Conservation (phyloP, 495 filamentous ascomycete species). For the Aspergillus ellipticus region DNA sequence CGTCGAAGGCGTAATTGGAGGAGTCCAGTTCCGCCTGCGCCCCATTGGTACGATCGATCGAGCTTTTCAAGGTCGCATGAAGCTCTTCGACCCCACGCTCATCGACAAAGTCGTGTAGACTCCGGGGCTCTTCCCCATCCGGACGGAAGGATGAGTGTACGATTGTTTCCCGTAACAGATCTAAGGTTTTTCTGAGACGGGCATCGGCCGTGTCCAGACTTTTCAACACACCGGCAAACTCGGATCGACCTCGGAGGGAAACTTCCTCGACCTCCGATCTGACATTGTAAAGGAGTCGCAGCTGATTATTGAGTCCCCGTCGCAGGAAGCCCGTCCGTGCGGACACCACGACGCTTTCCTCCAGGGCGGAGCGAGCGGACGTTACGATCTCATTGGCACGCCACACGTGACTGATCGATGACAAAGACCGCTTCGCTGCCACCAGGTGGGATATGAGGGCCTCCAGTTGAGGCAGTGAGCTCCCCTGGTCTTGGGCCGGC, state of each 20-base stretch:
- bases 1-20: slow-evolving; percentile 45
- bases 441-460: slow-evolving; percentile 78
- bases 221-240: slow-evolving; percentile 61
- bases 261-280: slow-evolving; percentile 57
- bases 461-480: slow-evolving; percentile 51
- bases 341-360: slow-evolving; percentile 72
- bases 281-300: slow-evolving; percentile 64
- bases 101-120: slow-evolving; percentile 87
- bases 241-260: slow-evolving; percentile 47
- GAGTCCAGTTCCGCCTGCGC: slow-evolving; percentile 53
- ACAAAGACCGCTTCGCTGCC: slow-evolving; percentile 83
- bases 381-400: slow-evolving; percentile 86
- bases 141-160: slow-evolving; percentile 75
- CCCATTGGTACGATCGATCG: slow-evolving; percentile 55
- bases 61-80: slow-evolving; percentile 59
- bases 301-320: slow-evolving; percentile 67
- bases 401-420: slow-evolving; percentile 78
- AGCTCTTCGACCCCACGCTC: slow-evolving; percentile 70
- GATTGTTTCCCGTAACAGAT: slow-evolving; percentile 61
- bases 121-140: slow-evolving; percentile 60
- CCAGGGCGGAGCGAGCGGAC: slow-evolving; percentile 67
- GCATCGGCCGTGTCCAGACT: slow-evolving; percentile 71
- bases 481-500: slow-evolving; percentile 13
- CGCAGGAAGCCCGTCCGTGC: slow-evolving; percentile 77
- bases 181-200: slow-evolving; percentile 67